Percentiles rank a stretch among this genome's conserved stretches.
Evolutionary conservation across 202 grass and related monocot genomes (phyloP).

Genomic region (Schoenoplectus tabernaemontani): DNA sequence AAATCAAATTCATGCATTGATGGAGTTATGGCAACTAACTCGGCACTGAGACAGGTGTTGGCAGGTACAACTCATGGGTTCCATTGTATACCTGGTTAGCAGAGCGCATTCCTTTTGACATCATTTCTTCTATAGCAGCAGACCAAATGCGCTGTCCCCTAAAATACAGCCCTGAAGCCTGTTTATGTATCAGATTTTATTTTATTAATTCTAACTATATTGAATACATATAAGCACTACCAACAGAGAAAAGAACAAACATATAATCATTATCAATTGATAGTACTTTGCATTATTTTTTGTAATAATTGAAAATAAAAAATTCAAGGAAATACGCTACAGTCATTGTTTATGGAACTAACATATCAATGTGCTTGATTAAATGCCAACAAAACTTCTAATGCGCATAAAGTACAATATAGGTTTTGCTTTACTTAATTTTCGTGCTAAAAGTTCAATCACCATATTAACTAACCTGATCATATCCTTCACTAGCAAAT

Average conservation of each 20-base stretch:
- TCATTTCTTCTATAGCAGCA: conserved; percentile 48
- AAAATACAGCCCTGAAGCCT: conserved; percentile 46
- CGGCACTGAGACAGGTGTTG: background rate
- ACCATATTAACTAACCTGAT: conserved; percentile 25
- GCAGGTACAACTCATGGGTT: background rate
- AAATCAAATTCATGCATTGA: background rate
- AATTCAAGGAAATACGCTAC: background rate
- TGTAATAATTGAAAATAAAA: background rate
- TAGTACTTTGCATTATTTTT: background rate
- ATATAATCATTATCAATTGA: background rate
- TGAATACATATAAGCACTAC: background rate
- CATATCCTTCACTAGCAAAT: conserved; percentile 38
- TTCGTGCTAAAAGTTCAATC: background rate
- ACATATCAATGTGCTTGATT: conserved; percentile 18
- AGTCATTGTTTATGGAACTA: conserved; percentile 5
- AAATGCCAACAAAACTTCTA: conserved; percentile 2
- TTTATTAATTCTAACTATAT: background rate
- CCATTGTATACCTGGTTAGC: conserved; percentile 31
- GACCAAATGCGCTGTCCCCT: conserved; percentile 78
- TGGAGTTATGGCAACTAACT: background rate
- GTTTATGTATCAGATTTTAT: background rate
- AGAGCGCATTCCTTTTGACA: conserved; percentile 61
- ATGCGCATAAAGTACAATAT: background rate
- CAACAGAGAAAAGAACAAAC: background rate
- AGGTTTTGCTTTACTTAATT: background rate